A percentile compares a stretch with the other conserved stretches of the same genome.
phyloP scores from a whole-genome alignment of 2,329 filamentous ascomycete genomes.

The Cephalotrichum gorgonifer region DNA sequence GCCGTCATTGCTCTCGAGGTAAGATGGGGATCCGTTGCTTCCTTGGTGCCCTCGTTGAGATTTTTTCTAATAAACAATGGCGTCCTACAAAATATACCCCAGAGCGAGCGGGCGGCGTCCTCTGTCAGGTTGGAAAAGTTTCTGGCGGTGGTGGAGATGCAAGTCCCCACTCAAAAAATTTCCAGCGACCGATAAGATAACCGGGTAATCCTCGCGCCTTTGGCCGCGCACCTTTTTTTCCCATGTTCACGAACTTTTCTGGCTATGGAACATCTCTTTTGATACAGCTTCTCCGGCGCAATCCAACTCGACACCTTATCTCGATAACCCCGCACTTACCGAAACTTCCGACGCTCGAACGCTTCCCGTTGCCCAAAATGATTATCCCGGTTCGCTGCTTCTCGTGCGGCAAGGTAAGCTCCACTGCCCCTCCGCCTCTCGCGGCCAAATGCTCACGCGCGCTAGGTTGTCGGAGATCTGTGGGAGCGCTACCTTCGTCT shows the following conservation, averaged over 20 bases:
- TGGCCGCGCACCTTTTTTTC: constrained; percentile 5
- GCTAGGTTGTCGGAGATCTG: constrained; percentile 86
- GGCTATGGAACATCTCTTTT: too few relatives aligned
- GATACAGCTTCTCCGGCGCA: too few relatives aligned
- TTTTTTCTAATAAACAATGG: neutral
- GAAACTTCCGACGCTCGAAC: neutral
- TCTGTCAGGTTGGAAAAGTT: constrained; percentile 2
- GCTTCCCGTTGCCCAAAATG: constrained; percentile 49
- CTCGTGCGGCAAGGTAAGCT: constrained; percentile 86
- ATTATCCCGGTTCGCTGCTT: constrained; percentile 99
- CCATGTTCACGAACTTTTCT: neutral
- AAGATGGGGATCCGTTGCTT: too few relatives aligned
- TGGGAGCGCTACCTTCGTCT: constrained; percentile 93
- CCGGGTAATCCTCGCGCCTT: constrained; percentile 18
- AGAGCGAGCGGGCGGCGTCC: neutral
- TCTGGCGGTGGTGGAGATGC: neutral
- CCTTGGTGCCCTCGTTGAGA: neutral
- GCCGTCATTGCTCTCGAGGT: constrained; percentile 19
- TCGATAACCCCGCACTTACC: neutral
- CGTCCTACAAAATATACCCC: neutral
- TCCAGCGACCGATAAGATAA: constrained; percentile 30
- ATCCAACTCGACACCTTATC: neutral
- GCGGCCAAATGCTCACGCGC: constrained; percentile 15
- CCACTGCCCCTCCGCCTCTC: neutral
- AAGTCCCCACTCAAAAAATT: constrained; percentile 25